A percentile compares a stretch with the other conserved stretches of the same genome.
Conservation (phyloP, 345 rosid genomes). For the Psidium guajava region DNA sequence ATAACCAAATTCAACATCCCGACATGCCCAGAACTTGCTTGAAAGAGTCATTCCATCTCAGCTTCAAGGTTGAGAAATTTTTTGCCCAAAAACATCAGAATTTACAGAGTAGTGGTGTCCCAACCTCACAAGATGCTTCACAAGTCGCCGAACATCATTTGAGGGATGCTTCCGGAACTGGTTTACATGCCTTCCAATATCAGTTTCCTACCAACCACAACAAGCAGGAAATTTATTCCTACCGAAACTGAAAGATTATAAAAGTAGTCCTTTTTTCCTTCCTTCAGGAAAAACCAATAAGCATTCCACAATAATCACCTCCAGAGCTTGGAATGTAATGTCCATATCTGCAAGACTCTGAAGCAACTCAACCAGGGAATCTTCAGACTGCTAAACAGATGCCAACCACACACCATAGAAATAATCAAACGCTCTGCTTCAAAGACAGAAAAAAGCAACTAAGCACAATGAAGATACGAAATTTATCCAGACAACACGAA, state of each 20-base stretch:
- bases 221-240: not conserved
- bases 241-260: not conserved
- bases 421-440: constrained; percentile 3
- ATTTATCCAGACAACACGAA: not conserved
- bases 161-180: constrained; percentile 66
- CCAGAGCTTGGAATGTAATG: constrained; percentile 82
- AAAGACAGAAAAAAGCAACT: not conserved
- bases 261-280: not conserved
- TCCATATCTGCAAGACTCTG: constrained; percentile 95
- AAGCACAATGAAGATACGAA: not conserved
- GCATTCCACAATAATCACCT: constrained; percentile 26
- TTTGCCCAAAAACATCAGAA: not conserved
- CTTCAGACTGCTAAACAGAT: constrained; percentile 55
- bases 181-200: constrained; percentile 73
- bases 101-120: not conserved
- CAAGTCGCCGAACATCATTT: constrained; percentile 60
- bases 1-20: not conserved
- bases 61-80: not conserved
- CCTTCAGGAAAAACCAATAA: not conserved
- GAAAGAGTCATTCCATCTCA: not conserved
- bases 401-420: not conserved
- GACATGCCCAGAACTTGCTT: not conserved
- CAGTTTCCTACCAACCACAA: constrained; percentile 43
- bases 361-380: constrained; percentile 77
- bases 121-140: constrained; percentile 79